These are phyloP conservation scores for Agarophyton chilense DNA, from an alignment of 23 red algal species.

Conservation along the genomic window DNA sequence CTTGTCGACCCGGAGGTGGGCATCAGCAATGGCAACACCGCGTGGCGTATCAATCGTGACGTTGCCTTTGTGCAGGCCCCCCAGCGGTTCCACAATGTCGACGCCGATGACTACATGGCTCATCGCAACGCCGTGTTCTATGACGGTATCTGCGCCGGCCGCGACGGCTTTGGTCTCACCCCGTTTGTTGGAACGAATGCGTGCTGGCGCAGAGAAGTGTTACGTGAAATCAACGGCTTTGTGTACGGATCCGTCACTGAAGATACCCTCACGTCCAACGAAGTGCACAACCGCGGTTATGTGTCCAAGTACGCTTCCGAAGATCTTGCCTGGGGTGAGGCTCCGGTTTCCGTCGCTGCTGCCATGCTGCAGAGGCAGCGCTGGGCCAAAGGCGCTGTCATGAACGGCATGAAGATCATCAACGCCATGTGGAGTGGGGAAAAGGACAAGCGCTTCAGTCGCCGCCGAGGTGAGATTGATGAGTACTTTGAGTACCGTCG, in stretches of 20 bases:
- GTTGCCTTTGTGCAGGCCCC: conserved; percentile 76
- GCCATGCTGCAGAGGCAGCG: conserved; percentile 81
- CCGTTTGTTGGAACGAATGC: conserved; percentile 81
- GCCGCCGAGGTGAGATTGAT: conserved; percentile 69
- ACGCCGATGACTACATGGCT: conserved; percentile 66
- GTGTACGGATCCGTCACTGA: conserved; percentile 83
- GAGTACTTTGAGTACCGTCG: conserved; percentile 83
- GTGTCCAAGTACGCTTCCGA: conserved; percentile 76
- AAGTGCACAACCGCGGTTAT: conserved; percentile 78
- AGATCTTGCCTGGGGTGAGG: conserved; percentile 75
- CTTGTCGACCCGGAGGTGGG: conserved; percentile 75
- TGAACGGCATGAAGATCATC: conserved; percentile 81
- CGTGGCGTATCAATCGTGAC: conserved; percentile 78
- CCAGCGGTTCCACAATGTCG: conserved; percentile 76
- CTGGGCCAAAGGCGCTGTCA: conserved; percentile 83
- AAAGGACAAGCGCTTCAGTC: conserved; percentile 35
- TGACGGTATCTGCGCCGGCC: conserved; percentile 73
- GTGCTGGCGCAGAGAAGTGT: conserved; percentile 71
- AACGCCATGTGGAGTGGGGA: conserved; percentile 31
- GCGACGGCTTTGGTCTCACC: conserved; percentile 77
- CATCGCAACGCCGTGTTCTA: conserved; percentile 83
- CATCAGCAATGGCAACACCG: conserved; percentile 41
- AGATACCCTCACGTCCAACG: conserved; percentile 78
- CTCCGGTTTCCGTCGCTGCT: conserved; percentile 75
- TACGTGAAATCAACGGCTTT: conserved; percentile 73